Percentiles rank a stretch among this genome's conserved stretches.
Evolutionary conservation across 345 rosid genomes (phyloP).

Genomic region (Hibiscus mutabilis): DNA sequence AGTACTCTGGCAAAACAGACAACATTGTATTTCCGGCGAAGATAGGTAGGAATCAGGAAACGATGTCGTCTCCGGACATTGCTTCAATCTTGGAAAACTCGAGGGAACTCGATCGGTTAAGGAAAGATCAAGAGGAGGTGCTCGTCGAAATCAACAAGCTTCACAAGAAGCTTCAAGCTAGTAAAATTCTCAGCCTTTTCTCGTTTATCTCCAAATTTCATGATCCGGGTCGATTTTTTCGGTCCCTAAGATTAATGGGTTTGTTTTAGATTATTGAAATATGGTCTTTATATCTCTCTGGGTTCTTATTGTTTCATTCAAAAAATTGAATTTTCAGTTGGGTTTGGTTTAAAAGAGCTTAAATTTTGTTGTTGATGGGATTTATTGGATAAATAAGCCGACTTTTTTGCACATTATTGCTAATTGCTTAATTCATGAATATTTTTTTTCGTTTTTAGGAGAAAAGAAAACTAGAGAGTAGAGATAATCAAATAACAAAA

Average conservation of each 20-base stretch:
- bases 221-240: neutral
- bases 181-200: constrained; percentile 26
- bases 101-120: constrained; percentile 80
- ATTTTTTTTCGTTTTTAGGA: neutral
- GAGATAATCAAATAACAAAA: neutral
- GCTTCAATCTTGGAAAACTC: constrained; percentile 62
- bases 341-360: constrained; percentile 5
- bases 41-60: neutral
- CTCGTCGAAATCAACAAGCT: constrained; percentile 74
- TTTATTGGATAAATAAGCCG: neutral
- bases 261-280: constrained; percentile 8
- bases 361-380: neutral
- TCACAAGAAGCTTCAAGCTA: constrained; percentile 76
- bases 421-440: neutral
- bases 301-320: neutral
- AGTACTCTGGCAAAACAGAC: neutral
- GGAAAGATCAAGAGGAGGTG: constrained; percentile 64
- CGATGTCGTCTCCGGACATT: constrained; percentile 62
- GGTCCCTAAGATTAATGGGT: constrained; percentile 14
- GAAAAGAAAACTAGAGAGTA: neutral
- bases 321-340: neutral
- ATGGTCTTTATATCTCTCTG: neutral
- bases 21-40: constrained; percentile 7
- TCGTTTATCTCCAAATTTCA: neutral
- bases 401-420: neutral